Evolutionary conservation across 2,329 filamentous ascomycete species (phyloP).

Genomic region (Pseudogymnoascus pannorum): DNA sequence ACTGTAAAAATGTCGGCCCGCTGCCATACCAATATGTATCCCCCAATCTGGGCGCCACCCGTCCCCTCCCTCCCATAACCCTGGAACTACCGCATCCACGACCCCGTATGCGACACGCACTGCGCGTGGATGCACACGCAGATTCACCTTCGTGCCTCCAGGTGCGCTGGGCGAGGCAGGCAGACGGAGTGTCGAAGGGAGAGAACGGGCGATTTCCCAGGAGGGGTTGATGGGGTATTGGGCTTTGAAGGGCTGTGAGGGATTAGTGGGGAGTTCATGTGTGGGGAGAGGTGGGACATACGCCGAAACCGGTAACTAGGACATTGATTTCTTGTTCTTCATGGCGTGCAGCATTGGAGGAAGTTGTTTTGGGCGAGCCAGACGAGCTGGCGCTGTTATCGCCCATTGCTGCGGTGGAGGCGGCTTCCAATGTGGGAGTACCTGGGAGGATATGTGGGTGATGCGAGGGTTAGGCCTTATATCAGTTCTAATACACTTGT

Average conservation of each 20-base stretch:
- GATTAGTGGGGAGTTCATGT: neutral
- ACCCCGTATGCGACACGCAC: conserved; percentile 65
- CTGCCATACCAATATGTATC: conserved; percentile 76
- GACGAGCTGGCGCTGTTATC: neutral
- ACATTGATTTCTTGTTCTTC: conserved; percentile 45
- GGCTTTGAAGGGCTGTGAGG: conserved; percentile 62
- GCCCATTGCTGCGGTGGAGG: neutral
- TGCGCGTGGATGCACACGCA: conserved; percentile 57
- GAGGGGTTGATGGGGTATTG: conserved; percentile 70
- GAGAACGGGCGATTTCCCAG: conserved; percentile 64
- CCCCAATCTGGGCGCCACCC: conserved; percentile 51
- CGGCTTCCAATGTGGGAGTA: neutral
- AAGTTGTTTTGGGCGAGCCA: neutral
- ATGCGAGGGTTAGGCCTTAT: neutral
- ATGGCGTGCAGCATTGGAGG: neutral
- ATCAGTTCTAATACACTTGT: too few relatives aligned
- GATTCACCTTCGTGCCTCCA: conserved; percentile 27
- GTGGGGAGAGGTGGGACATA: conserved; percentile 31
- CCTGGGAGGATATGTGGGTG: neutral
- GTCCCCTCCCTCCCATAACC: conserved; percentile 38
- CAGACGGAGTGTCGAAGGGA: conserved; percentile 58
- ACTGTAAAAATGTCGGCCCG: conserved; percentile 56
- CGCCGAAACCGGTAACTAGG: conserved; percentile 55
- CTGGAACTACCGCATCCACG: conserved; percentile 57
- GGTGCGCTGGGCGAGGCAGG: conserved; percentile 19